phyloP scores from a whole-genome alignment of 164 flowering plant genomes.

The Hamamelis virginiana region DNA sequence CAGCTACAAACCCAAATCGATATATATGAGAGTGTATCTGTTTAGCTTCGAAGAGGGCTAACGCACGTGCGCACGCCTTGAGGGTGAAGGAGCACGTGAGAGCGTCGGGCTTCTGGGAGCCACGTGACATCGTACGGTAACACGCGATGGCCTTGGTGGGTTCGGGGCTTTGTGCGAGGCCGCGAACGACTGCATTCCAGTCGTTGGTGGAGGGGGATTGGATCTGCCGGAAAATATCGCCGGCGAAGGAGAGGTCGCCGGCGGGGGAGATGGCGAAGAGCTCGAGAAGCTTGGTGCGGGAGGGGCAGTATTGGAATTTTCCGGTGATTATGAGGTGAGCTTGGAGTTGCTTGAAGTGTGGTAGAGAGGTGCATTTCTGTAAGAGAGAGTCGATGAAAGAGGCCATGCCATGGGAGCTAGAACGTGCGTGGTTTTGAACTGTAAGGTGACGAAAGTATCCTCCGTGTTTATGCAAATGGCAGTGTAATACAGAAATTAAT shows the following conservation, averaged over 20 bases:
- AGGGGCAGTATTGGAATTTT: conserved; percentile 37
- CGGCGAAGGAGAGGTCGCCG: conserved; percentile 57
- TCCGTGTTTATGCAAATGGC: background rate
- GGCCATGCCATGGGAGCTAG: conserved; percentile 10
- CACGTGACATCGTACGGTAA: conserved; percentile 41
- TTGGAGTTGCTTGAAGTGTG: conserved; percentile 68
- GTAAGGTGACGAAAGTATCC: background rate
- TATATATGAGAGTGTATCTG: conserved; percentile 61
- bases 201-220: conserved; percentile 60
- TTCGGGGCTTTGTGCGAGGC: conserved; percentile 46
- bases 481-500: too few relatives aligned
- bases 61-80: conserved; percentile 71
- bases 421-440: background rate
- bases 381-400: conserved; percentile 43
- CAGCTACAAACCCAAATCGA: conserved; percentile 50
- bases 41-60: conserved; percentile 48
- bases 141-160: conserved; percentile 51
- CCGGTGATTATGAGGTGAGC: conserved; percentile 58
- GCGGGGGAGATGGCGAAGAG: conserved; percentile 54
- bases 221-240: conserved; percentile 43
- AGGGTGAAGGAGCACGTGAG: conserved; percentile 80
- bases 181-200: conserved; percentile 85
- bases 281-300: conserved; percentile 66
- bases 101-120: conserved; percentile 52
- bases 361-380: conserved; percentile 41